phyloP scores from a whole-genome alignment of 306 rosid genomes.

The Vicia villosa region DNA sequence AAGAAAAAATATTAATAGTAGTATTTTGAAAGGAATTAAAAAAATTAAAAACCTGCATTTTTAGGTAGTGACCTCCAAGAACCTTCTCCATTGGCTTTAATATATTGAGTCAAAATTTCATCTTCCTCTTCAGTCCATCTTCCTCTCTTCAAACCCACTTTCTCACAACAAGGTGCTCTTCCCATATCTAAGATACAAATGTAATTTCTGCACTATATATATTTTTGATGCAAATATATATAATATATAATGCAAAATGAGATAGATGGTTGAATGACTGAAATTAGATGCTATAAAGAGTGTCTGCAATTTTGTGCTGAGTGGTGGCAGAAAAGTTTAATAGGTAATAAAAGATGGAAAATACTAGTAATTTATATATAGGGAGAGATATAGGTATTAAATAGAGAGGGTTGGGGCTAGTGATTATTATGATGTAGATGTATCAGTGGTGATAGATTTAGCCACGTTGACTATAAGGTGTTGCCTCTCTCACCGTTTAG shows the following conservation, averaged over 20 bases:
- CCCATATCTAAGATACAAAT: slow-evolving; percentile 50
- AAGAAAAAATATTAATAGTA: neutral
- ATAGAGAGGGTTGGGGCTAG: neutral
- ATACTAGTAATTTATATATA: neutral
- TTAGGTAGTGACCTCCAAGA: slow-evolving; percentile 88
- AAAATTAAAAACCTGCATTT: slow-evolving; percentile 64
- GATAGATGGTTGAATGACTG: neutral
- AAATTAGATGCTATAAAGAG: neutral
- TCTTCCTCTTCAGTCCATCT: slow-evolving; percentile 88
- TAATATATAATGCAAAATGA: neutral
- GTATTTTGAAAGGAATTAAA: neutral
- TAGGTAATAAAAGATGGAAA: neutral
- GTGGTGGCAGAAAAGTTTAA: neutral
- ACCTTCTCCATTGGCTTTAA: slow-evolving; percentile 80
- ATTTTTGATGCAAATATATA: too few relatives aligned
- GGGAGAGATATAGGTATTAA: slow-evolving; percentile 6
- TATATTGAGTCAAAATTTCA: slow-evolving; percentile 52
- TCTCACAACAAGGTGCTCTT: slow-evolving; percentile 89
- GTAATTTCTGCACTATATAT: neutral
- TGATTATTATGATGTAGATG: slow-evolving; percentile 2
- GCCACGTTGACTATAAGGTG: slow-evolving; percentile 55
- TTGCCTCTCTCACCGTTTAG: slow-evolving; percentile 53
- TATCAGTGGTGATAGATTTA: slow-evolving; percentile 43
- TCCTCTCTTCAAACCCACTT: slow-evolving; percentile 80
- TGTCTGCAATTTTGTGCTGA: slow-evolving; percentile 10